Base-by-base conservation (phyloP, 2,329 filamentous ascomycete species). In the Phialemonium atrogriseum region DNA sequence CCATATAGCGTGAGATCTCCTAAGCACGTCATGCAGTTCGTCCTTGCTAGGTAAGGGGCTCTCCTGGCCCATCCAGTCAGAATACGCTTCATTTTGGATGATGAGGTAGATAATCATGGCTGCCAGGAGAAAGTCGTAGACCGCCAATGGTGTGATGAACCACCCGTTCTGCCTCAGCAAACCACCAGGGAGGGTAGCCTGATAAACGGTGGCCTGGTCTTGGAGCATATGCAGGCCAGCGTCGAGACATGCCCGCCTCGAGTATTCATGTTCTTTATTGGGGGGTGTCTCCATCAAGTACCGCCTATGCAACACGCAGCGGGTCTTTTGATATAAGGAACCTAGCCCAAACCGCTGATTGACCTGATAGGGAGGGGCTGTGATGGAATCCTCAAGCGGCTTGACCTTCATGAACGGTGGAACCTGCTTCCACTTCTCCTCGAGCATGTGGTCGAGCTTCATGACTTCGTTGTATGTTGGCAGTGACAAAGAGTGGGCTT, bases 91-190 rank as follows among this genome's bases (percentile, higher is more conserved):
- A 44, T 60, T 64, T 39, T 64, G 61, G 15, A 66, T 46, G 12
- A 66, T 52, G 12, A 80, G 53, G 38, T 71, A 78, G 4, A 80
- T 45, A 10, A 80, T 63, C 64, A 76, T 74, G 33, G 70, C 66
- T 0, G 74, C 73, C 3, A 80, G 60, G 31, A 80, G 54, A 30
- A 73, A 80, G 45, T 80, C 75, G 30, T 77, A 72, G 31, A 73
- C 63, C 9, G 68, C 64, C 4, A 80, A 52, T 1, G 69, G 70
- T 4, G 66, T 68, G 13, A 77, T 49, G 42, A 77, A 76, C 68
- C 73, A 77, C 5, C 64, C 61, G 22, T 69, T 62, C 18, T 60
- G 55, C 38, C 60, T 56, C 10, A 80, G 51, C 16, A 70, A 55
- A 5, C 68, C 68, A 1, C 73, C 73, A 0, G 73, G 71, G 34